phyloP scores from a whole-genome alignment of 257 asterid species.

The Gynochthodes officinalis region DNA sequence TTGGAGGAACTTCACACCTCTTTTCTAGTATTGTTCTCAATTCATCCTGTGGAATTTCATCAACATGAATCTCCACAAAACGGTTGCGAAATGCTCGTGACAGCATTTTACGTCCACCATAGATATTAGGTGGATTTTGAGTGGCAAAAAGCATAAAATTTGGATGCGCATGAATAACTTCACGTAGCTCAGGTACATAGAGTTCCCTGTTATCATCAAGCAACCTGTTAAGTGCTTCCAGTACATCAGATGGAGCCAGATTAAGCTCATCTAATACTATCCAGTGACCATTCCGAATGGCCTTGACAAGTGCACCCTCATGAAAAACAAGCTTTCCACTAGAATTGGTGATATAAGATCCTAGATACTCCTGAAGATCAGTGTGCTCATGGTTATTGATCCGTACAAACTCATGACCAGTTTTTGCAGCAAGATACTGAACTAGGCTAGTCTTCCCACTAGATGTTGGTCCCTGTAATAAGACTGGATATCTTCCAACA shows the following conservation, averaged over 20 bases:
- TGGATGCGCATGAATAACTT: conserved; percentile 78
- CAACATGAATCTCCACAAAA: conserved; percentile 96
- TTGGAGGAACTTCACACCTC: conserved; percentile 62
- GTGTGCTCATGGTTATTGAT: conserved; percentile 95
- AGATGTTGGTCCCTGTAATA: conserved; percentile 97
- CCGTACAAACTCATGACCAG: conserved; percentile 85
- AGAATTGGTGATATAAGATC: conserved; percentile 83
- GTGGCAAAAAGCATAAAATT: conserved; percentile 94
- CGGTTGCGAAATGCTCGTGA: conserved; percentile 99
- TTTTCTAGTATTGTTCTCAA: conserved; percentile 67
- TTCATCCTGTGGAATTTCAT: conserved; percentile 91
- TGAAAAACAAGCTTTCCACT: conserved; percentile 86
- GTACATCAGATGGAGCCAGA: conserved; percentile 97
- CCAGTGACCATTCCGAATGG: conserved; percentile 92
- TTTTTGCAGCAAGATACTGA: conserved; percentile 67
- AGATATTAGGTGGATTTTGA: conserved; percentile 89
- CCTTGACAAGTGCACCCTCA: conserved; percentile 91
- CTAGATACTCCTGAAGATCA: conserved; percentile 96
- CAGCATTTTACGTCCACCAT: conserved; percentile 94
- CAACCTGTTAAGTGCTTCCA: conserved; percentile 89
- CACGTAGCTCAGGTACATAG: conserved; percentile 81
- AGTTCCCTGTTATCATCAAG: conserved; percentile 96
- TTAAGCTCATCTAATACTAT: conserved; percentile 96
- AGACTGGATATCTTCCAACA: conserved; percentile 77
- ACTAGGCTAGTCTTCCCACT: conserved; percentile 99